These are phyloP conservation scores for Clarireedia monteithiana DNA, from an alignment of 2,329 filamentous ascomycete genomes.

Conservation along the genomic window DNA sequence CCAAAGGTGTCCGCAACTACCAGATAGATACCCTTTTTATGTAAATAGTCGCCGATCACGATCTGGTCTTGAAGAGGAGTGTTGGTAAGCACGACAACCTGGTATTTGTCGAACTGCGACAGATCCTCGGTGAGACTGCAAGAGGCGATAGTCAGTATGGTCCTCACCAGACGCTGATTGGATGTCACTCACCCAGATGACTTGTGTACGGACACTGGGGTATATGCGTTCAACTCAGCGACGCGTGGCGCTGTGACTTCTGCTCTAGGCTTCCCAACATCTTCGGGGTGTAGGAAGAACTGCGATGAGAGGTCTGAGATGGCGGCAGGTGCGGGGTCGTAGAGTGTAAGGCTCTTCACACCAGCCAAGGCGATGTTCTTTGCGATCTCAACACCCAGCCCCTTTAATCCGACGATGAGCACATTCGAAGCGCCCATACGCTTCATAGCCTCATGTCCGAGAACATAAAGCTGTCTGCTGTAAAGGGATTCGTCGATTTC, in stretches of 20 bases:
- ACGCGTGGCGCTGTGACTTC: constrained; percentile 80
- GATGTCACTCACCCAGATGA: constrained; percentile 39
- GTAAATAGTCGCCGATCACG: constrained; percentile 84
- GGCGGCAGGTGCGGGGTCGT: constrained; percentile 77
- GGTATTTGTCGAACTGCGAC: constrained; percentile 78
- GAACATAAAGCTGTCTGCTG: constrained; percentile 65
- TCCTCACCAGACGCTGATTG: neutral
- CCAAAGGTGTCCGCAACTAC: constrained; percentile 85
- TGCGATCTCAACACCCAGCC: constrained; percentile 93
- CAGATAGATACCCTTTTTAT: constrained; percentile 86
- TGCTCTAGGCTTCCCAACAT: constrained; percentile 89
- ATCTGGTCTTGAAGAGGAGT: constrained; percentile 75
- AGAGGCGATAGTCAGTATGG: constrained; percentile 19
- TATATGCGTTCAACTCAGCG: constrained; percentile 93
- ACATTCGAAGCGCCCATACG: constrained; percentile 96
- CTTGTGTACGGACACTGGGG: constrained; percentile 73
- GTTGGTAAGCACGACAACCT: constrained; percentile 86
- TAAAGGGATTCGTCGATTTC: constrained; percentile 69
- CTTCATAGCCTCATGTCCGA: constrained; percentile 86
- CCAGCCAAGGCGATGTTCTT: constrained; percentile 98
- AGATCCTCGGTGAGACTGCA: constrained; percentile 66
- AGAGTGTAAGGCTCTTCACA: constrained; percentile 92
- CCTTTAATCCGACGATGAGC: constrained; percentile 84
- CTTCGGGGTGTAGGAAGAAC: constrained; percentile 85
- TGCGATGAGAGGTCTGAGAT: constrained; percentile 91